A percentile compares a stretch with the other conserved stretches of the same genome.
These are phyloP conservation scores for Apocynum venetum DNA, from an alignment of 257 asterid genomes.

Conservation along the genomic window DNA sequence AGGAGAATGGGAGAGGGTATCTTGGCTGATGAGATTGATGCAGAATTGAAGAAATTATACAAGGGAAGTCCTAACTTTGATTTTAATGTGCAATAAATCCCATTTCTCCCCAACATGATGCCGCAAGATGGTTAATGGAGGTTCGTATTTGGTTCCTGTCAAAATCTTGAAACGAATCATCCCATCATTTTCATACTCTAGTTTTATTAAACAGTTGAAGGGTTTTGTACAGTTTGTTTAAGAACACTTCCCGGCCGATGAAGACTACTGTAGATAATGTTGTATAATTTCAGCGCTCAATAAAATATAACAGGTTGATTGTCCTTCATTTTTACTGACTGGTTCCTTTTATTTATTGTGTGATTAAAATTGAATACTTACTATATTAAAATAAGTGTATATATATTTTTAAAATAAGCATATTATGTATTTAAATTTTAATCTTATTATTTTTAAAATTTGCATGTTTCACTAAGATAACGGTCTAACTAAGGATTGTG, in stretches of 20 bases:
- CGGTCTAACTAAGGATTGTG: no score
- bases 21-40: constrained; percentile 68
- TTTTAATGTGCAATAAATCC: background rate
- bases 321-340: background rate
- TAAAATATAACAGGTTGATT: background rate
- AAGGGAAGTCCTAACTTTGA: background rate
- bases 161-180: background rate
- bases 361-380: no score
- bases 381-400: no score
- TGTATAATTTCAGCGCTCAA: background rate
- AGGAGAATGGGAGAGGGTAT: constrained; percentile 61
- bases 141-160: background rate
- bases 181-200: background rate
- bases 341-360: no score
- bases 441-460: no score
- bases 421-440: no score
- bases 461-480: no score
- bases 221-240: background rate
- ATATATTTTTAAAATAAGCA: no score
- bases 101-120: background rate
- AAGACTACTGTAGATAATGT: background rate
- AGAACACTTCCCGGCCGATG: background rate
- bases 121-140: background rate
- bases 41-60: constrained; percentile 36
- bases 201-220: background rate